A percentile compares a stretch with the other conserved stretches of the same genome.
These are phyloP conservation scores for Henckelia pumila DNA, from an alignment of 257 asterid genomes.

Conservation along the genomic window DNA sequence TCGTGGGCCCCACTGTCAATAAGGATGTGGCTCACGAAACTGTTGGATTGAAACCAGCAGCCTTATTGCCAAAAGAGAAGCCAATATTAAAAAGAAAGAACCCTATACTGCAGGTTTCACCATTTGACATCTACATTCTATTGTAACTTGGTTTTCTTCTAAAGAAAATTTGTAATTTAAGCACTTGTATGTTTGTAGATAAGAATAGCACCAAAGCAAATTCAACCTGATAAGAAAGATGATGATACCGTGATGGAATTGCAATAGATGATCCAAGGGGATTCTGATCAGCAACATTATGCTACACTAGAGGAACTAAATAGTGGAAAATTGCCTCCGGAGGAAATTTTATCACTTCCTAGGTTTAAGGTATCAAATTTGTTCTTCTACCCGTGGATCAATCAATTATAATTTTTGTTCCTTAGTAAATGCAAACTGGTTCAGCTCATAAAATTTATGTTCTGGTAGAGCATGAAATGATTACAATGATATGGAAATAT, in stretches of 20 bases:
- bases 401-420: too few relatives aligned
- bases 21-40: slow-evolving; percentile 83
- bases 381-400: slow-evolving; percentile 3
- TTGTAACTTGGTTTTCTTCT: slow-evolving; percentile 15
- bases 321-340: slow-evolving; percentile 81
- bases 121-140: slow-evolving; percentile 20
- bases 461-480: background rate
- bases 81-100: slow-evolving; percentile 71
- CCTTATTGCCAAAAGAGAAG: slow-evolving; percentile 80
- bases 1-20: slow-evolving; percentile 86
- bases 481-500: background rate
- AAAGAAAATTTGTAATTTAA: slow-evolving; percentile 2
- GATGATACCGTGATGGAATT: slow-evolving; percentile 32
- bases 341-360: slow-evolving; percentile 87
- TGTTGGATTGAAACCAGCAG: slow-evolving; percentile 77
- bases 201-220: slow-evolving; percentile 68
- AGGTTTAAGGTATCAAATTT: slow-evolving; percentile 69
- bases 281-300: slow-evolving; percentile 39
- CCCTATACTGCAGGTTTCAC: slow-evolving; percentile 67
- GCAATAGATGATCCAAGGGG: slow-evolving; percentile 37
- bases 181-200: slow-evolving; percentile 52
- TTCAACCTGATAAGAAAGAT: slow-evolving; percentile 45
- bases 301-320: slow-evolving; percentile 68
- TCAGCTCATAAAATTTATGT: background rate
- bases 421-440: background rate